Base-by-base conservation (phyloP, 345 rosid species). In the Eucalyptus curtisii region DNA sequence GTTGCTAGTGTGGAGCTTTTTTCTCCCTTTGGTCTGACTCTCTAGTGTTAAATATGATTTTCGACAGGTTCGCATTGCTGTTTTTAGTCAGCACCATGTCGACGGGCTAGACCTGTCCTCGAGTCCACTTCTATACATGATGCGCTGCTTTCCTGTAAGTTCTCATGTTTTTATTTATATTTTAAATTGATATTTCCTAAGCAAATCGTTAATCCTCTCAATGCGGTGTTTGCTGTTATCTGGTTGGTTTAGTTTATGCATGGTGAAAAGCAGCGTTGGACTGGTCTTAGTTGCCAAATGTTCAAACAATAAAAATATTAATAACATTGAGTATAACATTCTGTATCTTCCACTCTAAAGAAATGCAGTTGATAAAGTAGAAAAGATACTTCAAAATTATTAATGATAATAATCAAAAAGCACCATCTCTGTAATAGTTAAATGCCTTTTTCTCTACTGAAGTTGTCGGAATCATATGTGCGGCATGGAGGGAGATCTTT, bases 21-120 rank as follows among this genome's bases (percentile, higher is more conserved):
- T 76, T 37, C 45, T 40, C 45, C 45, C 30, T 76, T 76, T 20
- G 15, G 30, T 40, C 84, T 76, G 84, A 40, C 24, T 76, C 5
- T 76, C 9, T 76, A 76, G 27, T 25, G 47, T 76, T 76, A 76
- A 76, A 40, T 76, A 76, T 40, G 30, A 76, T 40, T 27, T 88
- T 86, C 27, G 91, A 89, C 95, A 98, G 99, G 99, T 98, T 89
- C 96, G 99, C 57, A 95, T 98, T 89, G 99, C 99, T 90, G 99
- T 98, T 90, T 98, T 98, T 88, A 98, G 96, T 92, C 99, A 98
- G 94, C 99, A 98, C 91, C 99, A 98, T 91, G 99, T 98, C 68
- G 99, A 98, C 89, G 99, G 99, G 76, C 96, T 98, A 79, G 99
- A 98, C 91, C 93, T 97, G 50, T 91, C 99, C 59, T 97, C 99